Base-by-base conservation (phyloP, 768 basidiomycete genomes). In the Ramaria rubella region DNA sequence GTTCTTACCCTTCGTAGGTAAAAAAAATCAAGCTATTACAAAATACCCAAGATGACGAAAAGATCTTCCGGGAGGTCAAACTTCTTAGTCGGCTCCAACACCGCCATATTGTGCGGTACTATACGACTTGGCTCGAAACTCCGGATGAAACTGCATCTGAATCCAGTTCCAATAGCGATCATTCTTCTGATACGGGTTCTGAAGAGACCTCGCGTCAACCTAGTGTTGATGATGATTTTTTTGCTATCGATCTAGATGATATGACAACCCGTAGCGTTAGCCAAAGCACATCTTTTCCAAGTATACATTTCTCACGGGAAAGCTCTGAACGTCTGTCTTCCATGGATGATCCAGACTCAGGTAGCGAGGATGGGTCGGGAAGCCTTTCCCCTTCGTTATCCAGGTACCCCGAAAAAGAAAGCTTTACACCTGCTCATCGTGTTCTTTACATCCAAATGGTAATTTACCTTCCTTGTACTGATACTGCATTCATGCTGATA, bases 361-460 rank as follows among this genome's bases (percentile, higher is more conserved):
- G 72, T 46, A 74, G 74, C 26, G 77, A 75, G 11, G 76, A 76
- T 36, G 73, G 68, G 34, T 62, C 71, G 33, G 64, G 66, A 43
- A 70, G 71, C 54, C 60, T 76, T 42, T 74, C 75, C 40, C 61
- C 61, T 14, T 62, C 67, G 1, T 69, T 70, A n/a, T 67, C 65
- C 49, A 58, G 44, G 34, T 42, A 51, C 42, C 30, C 53, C 30
- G 45, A 50, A 54, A 54, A 58, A 33, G 50, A 23, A 46, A 46
- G 21, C 17, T 31, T 45, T 45, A 19, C 52, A 26, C 26, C 31
- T 43, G 53, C 54, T 21, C 26, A 56, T 57, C 58, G 58, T 12
- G 91, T 86, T 7, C 72, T 96, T 19, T 97, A 95, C 65, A 97
- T 97, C 52, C 92, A 95, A 68, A 97, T 97, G 94, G 90, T 87